Percentiles rank a stretch among this genome's conserved stretches.
Evolutionary conservation across 2,329 filamentous ascomycete species (phyloP).

Genomic region (Trichoderma aggressivum): DNA sequence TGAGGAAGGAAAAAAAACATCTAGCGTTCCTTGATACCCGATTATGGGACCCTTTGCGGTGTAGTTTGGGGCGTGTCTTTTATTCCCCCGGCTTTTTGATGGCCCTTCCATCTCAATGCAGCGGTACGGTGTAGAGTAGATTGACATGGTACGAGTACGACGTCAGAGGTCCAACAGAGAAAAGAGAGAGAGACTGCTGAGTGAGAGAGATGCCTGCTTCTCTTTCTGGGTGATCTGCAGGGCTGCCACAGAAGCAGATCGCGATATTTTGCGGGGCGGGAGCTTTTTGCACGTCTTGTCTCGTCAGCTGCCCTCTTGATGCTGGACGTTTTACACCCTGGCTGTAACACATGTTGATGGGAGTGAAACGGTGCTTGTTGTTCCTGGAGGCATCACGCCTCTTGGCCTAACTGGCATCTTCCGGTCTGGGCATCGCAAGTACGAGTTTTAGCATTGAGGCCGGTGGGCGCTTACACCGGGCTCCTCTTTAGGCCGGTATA

Average conservation of each 20-base stretch:
- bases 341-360: neutral
- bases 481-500: neutral
- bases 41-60: neutral
- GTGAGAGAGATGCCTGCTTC: conserved; percentile 8
- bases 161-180: conserved; percentile 7
- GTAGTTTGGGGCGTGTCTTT: neutral
- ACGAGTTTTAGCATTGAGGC: neutral
- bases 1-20: neutral
- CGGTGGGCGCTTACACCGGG: neutral
- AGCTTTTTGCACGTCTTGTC: neutral
- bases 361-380: neutral
- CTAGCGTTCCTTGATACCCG: neutral
- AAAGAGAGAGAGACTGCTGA: neutral
- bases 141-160: conserved; percentile 10
- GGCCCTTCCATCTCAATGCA: neutral
- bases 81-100: neutral
- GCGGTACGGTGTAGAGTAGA: neutral
- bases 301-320: conserved; percentile 5
- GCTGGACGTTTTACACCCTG: conserved; percentile 3
- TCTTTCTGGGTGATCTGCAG: conserved; percentile 16
- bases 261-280: conserved; percentile 17
- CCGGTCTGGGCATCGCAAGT: neutral
- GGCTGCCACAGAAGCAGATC: conserved; percentile 18
- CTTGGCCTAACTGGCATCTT: neutral
- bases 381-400: neutral